Base-by-base conservation (phyloP, 495 filamentous ascomycete genomes). In the Penicillium flavigenum region DNA sequence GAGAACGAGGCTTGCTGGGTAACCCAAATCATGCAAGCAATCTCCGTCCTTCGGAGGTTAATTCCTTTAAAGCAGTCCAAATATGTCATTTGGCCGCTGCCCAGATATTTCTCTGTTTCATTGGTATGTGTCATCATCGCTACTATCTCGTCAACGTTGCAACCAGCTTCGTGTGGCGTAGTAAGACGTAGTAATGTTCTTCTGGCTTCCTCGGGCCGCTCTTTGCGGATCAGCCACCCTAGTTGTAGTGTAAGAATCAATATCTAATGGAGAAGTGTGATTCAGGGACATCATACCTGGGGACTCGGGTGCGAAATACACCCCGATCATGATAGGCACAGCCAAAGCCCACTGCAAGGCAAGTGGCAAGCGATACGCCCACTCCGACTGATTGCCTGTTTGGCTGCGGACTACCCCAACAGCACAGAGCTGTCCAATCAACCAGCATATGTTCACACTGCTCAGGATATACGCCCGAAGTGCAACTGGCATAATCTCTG, bases 91-190 rank as follows among this genome's bases (percentile, higher is more conserved):
- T 36, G 32, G 3, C 72, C 72, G 4, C 54, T 55, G 32, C 58
- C 58, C 5, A 71, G 57, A 19, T 67, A 42, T 11, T 54, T 47
- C 45, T 80, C 77, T 3, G 76, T 46, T 14, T 63, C 58, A 54
- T 73, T 63, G 0, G 77, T 80, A 20, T 77, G 65, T 5, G 66
- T 59, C 54, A 80, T 68, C 64, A 76, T 62, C 4, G 69, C 80
- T n/a, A 89, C 20, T 14, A 36, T 12, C 32, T 36, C 32, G 11
- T 36, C 32, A 36, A 36, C 12, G 32, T 36, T 16, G 32, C 11
- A 36, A 3, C 32, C 4, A 12, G 11, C 32, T 36, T 14, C 32
- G 32, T 36, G 12, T 12, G 32, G 12, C 4, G 32, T 36, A 3
- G 32, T 36, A 36, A 36, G 32, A 12, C 32, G 32, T 36, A 36